Conservation (phyloP, 495 filamentous ascomycete species). For the Xanthoparmelia taractica region DNA sequence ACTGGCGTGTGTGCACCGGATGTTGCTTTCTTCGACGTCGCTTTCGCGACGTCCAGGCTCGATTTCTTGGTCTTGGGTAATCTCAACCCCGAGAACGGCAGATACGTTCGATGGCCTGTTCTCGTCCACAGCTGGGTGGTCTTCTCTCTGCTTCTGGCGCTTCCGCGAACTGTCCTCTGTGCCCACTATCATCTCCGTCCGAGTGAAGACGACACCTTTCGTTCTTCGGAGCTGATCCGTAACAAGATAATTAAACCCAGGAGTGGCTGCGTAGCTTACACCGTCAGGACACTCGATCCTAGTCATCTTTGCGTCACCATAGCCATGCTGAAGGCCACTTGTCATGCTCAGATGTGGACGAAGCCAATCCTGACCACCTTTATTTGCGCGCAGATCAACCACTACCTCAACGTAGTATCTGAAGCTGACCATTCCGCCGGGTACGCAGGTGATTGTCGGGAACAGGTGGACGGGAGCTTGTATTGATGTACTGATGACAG, state of each 20-base stretch:
- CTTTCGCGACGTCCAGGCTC: slow-evolving; percentile 25
- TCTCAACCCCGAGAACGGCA: slow-evolving; percentile 29
- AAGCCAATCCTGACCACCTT: slow-evolving; percentile 57
- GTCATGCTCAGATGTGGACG: slow-evolving; percentile 51
- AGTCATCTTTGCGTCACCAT: slow-evolving; percentile 35
- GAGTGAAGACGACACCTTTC: slow-evolving; percentile 75
- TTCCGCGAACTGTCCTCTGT: slow-evolving; percentile 68
- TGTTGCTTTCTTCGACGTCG: slow-evolving; percentile 34
- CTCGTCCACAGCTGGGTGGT: neutral
- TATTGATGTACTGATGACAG: slow-evolving; percentile 70
- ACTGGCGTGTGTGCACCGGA: slow-evolving; percentile 34
- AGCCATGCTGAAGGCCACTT: slow-evolving; percentile 41
- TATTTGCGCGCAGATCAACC: slow-evolving; percentile 80
- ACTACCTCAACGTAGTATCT: slow-evolving; percentile 89
- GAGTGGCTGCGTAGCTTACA: slow-evolving; percentile 34
- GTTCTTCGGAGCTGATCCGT: slow-evolving; percentile 79
- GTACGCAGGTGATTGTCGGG: slow-evolving; percentile 82
- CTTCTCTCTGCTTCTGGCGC: slow-evolving; percentile 39
- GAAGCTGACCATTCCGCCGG: slow-evolving; percentile 87
- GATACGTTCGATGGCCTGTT: neutral
- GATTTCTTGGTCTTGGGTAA: slow-evolving; percentile 28
- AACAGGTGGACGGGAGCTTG: slow-evolving; percentile 86
- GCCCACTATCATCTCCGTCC: slow-evolving; percentile 82
- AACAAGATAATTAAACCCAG: slow-evolving; percentile 70
- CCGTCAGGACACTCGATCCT: slow-evolving; percentile 39